Evolutionary conservation across 148 eudicot genomes (phyloP), one percentile per base, ranked within the genome.

Genomic region (Silene latifolia): DNA sequence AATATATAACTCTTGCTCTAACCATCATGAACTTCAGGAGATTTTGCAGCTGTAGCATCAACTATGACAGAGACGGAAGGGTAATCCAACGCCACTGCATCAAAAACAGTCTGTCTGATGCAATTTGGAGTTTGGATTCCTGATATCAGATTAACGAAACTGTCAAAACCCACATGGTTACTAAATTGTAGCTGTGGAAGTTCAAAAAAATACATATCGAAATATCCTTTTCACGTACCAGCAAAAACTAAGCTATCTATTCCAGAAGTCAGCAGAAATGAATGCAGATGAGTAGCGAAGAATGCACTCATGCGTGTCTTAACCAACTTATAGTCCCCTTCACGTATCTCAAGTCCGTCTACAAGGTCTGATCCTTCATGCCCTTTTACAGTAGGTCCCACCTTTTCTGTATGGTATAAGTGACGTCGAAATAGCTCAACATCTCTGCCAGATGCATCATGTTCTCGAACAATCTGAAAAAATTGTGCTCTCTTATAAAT

Each of bases 121-220:
- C 99, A 95, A 76, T 95, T 95, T 67, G 99, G 99, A 81, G 98
- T 95, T 83, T 95, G 99, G 73, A 95, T 97, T 80, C 99, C 99
- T 95, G 81, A 74, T 29, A 73, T n/a, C 20, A 65, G 39, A 76
- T 23, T 23, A 72, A 35, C 62, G 4, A 63, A 56, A 58, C 9
- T 35, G 46, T 72, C 60, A 77, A 44, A 54, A 7, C 32, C 15
- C 21, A 27, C 47, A 62, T 19, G n/a, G 0, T 35, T 23, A 1
- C 44, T 6, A 39, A 4, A 39, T 6, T 24, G 27, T 17, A 27
- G 6, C 24, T 11, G 66, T 7, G 14, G 29, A 69, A 74, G 13
- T 27, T 67, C 27, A 8, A 3, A 15, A 18, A 53, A 4, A 24
- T 63, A 70, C 19, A 17, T 7, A 54, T 44, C 15, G 25, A 51